Evolutionary conservation across 2,329 filamentous ascomycete species (phyloP).

Genomic region (Ambrosiella beaveri): DNA sequence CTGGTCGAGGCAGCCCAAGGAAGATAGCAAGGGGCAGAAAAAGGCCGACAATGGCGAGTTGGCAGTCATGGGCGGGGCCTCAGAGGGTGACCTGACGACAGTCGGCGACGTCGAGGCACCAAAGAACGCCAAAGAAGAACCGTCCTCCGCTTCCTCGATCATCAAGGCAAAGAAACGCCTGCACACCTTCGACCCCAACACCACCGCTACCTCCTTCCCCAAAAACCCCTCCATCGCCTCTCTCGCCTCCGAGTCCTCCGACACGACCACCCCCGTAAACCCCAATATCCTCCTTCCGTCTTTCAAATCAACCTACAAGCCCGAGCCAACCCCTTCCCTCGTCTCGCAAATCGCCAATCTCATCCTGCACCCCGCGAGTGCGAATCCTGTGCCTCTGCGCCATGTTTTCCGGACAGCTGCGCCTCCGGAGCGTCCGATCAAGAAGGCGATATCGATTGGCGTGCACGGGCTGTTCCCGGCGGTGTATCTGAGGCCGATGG

Average conservation of each 20-base stretch:
- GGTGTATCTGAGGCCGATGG: constrained; percentile 67
- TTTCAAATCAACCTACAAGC: constrained; percentile 49
- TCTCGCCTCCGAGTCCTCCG: constrained; percentile 4
- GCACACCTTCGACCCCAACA: not conserved
- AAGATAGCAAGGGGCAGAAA: constrained; percentile 14
- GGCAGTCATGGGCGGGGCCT: constrained; percentile 39
- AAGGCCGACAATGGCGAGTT: constrained; percentile 29
- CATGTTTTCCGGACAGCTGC: constrained; percentile 59
- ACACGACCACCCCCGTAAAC: constrained; percentile 18
- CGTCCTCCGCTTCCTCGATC: not conserved
- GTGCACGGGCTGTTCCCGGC: constrained; percentile 90
- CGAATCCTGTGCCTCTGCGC: constrained; percentile 37
- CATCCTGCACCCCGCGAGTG: constrained; percentile 30
- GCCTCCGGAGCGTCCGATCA: constrained; percentile 43
- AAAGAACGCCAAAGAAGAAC: not conserved
- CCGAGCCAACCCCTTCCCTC: constrained; percentile 51
- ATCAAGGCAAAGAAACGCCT: constrained; percentile 3
- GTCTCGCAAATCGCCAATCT: constrained; percentile 47
- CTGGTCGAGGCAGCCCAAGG: constrained; percentile 47
- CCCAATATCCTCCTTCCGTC: constrained; percentile 53
- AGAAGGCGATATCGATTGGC: constrained; percentile 79
- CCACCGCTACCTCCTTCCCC: not conserved
- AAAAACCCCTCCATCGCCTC: not conserved
- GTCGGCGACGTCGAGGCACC: constrained; percentile 17
- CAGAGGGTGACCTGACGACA: constrained; percentile 35